Base-by-base conservation (phyloP, 371 early-diverging fungal species). In the Cokeromyces recurvatus region DNA sequence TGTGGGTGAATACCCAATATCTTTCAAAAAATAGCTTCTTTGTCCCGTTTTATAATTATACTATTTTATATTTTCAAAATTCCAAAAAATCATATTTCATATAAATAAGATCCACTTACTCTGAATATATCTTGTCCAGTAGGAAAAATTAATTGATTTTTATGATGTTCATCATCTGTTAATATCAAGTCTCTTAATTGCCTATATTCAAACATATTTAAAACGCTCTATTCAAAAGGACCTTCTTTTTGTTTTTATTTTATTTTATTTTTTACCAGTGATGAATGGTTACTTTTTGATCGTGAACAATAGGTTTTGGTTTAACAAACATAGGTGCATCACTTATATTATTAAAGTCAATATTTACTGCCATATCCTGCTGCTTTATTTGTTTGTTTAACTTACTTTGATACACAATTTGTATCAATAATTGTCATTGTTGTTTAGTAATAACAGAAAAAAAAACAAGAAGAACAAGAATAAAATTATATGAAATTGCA, bases 171-270 rank as follows among this genome's bases (percentile, higher is more conserved):
- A 32, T 64, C 65, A 24, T 87, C 87, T 41, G 91, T 84, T 3
- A 84, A 53, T 11, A 94, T 63, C 45, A 97, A 79, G 68, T 97
- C 95, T 38, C 95, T 76, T 29, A 97, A 75, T 68, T 97, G 98
- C 95, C 94, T 91, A 21, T 8, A 43, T 20, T 14, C 8, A 19
- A 46, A 3, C 41, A 7, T 27, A 27, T 7, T 11, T 27, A 7
- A 7, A 27, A 27, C 11, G 29, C n/a, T n/a, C n/a, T n/a, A n/a
- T n/a, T n/a, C n/a, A n/a, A n/a, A n/a, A 11, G 29, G 11, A 11
- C 29, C 29, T 34, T 34, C 4, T n/a, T 34, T 34, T 4, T 24
- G 25, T n/a, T 41, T 31, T 39, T 21, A 23, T 36, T 16, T 35
- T 6, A 36, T 19, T 46, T 7, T 27, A 49, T 38, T 25, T 36